Evolutionary conservation across 306 rosid genomes (phyloP).

Genomic region (Alnus rubra): DNA sequence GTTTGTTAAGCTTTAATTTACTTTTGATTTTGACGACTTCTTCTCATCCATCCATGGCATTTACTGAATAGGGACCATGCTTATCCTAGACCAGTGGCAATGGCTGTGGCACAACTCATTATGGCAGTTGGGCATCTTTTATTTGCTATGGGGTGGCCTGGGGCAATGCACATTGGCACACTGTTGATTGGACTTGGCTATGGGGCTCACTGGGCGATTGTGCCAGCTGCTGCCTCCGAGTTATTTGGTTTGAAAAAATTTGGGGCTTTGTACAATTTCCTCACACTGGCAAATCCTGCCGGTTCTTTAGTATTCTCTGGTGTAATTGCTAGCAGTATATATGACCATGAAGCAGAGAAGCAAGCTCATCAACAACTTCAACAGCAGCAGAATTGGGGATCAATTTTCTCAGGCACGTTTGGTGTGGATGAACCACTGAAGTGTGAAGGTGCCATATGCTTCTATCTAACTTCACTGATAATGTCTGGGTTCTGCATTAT

Average conservation of each 20-base stretch:
- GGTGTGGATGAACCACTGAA: slow-evolving; percentile 38
- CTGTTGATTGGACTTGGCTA: slow-evolving; percentile 81
- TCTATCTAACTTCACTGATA: slow-evolving; percentile 66
- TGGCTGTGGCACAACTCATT: slow-evolving; percentile 75
- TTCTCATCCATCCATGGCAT: slow-evolving; percentile 21
- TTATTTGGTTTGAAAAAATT: slow-evolving; percentile 87
- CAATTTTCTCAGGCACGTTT: slow-evolving; percentile 36
- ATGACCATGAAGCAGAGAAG: slow-evolving; percentile 81
- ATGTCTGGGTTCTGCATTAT: slow-evolving; percentile 73
- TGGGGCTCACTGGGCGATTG: slow-evolving; percentile 95
- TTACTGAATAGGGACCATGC: slow-evolving; percentile 62
- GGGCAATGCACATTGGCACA: slow-evolving; percentile 77
- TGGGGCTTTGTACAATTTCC: slow-evolving; percentile 88
- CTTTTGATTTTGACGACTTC: slow-evolving; percentile 1
- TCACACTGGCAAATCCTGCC: slow-evolving; percentile 78
- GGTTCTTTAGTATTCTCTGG: slow-evolving; percentile 82
- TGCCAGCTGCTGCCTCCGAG: slow-evolving; percentile 97
- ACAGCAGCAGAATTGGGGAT: slow-evolving; percentile 33
- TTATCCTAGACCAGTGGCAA: slow-evolving; percentile 77
- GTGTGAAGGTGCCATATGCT: slow-evolving; percentile 77
- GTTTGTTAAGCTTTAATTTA: neutral
- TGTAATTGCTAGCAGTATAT: slow-evolving; percentile 75
- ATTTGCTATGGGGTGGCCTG: slow-evolving; percentile 87
- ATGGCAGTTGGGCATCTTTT: slow-evolving; percentile 78
- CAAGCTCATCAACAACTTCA: slow-evolving; percentile 54